phyloP scores from a whole-genome alignment of 1,284 basidiomycete genomes.

The Chalciporus sp. region DNA sequence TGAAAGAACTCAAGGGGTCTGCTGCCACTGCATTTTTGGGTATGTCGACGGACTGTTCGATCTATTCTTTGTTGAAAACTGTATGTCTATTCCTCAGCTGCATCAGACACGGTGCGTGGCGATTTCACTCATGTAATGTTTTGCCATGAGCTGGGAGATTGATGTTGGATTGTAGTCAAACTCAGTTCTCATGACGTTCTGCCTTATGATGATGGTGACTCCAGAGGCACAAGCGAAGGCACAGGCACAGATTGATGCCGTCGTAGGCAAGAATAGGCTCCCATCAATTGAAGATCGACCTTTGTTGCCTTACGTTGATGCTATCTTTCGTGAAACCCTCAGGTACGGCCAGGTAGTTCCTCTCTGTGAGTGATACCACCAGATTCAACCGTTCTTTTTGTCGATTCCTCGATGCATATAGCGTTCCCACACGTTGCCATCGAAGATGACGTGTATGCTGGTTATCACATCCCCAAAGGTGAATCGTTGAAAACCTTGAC shows the following conservation, averaged over 20 bases:
- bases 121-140: too few species aligned
- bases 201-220: not conserved
- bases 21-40: constrained; percentile 17
- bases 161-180: too few species aligned
- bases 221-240: not conserved
- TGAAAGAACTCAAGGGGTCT: constrained; percentile 1
- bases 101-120: too few species aligned
- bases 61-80: not conserved
- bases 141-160: too few species aligned
- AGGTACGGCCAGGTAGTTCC: too few species aligned
- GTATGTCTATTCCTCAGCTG: not conserved
- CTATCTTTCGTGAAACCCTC: too few species aligned
- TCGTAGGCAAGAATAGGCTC: too few species aligned
- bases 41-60: not conserved
- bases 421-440: constrained; percentile 32
- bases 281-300: too few species aligned
- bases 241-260: constrained; percentile 14
- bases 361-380: constrained; percentile 11
- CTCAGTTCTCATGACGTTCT: too few species aligned
- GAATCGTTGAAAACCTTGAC: not conserved
- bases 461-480: constrained; percentile 35
- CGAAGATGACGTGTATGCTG: constrained; percentile 31
- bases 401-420: not conserved
- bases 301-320: too few species aligned
- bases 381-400: not conserved